Evolutionary conservation across 345 rosid genomes (phyloP).

Genomic region (Populus pruinosa): DNA sequence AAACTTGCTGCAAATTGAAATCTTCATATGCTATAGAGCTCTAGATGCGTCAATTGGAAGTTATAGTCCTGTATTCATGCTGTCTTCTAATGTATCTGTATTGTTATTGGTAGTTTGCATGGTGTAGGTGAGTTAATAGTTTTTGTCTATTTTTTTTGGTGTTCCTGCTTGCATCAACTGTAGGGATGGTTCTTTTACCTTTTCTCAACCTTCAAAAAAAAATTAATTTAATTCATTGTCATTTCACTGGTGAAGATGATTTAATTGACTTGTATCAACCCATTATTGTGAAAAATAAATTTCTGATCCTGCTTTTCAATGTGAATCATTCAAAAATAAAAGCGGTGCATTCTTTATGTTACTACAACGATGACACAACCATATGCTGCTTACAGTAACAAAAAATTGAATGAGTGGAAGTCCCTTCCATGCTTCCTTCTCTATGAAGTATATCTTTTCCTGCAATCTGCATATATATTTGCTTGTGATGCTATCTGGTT

Average conservation of each 20-base stretch:
- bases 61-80: background rate
- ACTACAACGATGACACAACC: background rate
- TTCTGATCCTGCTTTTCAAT: background rate
- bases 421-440: background rate
- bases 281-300: too few relatives aligned
- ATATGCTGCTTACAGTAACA: background rate
- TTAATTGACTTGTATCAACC: background rate
- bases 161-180: background rate
- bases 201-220: background rate
- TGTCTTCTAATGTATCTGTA: background rate
- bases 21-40: background rate
- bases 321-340: background rate
- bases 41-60: background rate
- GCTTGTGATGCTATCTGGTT: background rate
- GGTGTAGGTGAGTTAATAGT: background rate
- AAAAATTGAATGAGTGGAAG: background rate
- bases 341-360: background rate
- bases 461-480: background rate
- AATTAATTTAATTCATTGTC: background rate
- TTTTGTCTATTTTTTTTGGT: background rate
- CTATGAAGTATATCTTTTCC: background rate
- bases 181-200: background rate
- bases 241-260: background rate
- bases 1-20: background rate
- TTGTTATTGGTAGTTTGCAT: background rate